Percentiles rank a stretch among this genome's conserved stretches.
These are phyloP conservation scores for Amoebophrya sp. DNA, from an alignment of 169 alveolate genomes.

Conservation along the genomic window DNA sequence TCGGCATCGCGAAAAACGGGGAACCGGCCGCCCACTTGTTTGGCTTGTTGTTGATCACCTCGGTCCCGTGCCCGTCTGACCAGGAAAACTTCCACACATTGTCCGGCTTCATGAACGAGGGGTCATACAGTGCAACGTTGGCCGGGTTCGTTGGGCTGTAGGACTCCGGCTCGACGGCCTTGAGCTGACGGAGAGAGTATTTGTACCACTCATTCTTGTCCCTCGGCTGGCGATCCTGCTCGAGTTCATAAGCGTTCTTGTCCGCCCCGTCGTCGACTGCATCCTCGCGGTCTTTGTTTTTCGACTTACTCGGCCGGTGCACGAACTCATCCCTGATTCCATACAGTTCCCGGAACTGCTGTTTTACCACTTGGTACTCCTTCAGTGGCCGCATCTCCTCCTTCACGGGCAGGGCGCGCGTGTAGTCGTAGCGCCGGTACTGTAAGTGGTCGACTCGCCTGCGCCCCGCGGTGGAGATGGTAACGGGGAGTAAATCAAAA, in stretches of 20 bases:
- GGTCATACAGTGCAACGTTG: background rate
- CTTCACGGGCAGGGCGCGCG: background rate
- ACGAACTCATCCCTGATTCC: background rate
- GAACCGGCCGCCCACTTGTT: background rate
- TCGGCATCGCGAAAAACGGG: background rate
- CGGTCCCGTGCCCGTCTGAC: background rate
- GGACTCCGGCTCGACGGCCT: background rate
- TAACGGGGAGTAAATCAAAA: background rate
- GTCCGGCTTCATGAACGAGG: background rate
- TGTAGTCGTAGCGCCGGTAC: conserved; percentile 5
- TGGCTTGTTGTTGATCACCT: background rate
- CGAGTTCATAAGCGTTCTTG: background rate
- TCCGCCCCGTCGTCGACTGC: background rate
- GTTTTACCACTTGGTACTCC: background rate
- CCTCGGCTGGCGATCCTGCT: background rate
- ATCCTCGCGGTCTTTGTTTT: no score
- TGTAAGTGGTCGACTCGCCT: background rate
- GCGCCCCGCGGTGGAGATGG: background rate
- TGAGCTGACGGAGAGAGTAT: background rate
- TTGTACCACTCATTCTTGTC: conserved; percentile 22
- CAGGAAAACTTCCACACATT: background rate
- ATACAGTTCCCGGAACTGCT: background rate
- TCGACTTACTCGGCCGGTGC: background rate
- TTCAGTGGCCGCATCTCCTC: background rate
- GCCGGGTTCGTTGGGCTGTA: background rate